These are phyloP conservation scores for Aegilops umbellulata DNA, from an alignment of 176 grass and related monocot species.

Conservation along the genomic window DNA sequence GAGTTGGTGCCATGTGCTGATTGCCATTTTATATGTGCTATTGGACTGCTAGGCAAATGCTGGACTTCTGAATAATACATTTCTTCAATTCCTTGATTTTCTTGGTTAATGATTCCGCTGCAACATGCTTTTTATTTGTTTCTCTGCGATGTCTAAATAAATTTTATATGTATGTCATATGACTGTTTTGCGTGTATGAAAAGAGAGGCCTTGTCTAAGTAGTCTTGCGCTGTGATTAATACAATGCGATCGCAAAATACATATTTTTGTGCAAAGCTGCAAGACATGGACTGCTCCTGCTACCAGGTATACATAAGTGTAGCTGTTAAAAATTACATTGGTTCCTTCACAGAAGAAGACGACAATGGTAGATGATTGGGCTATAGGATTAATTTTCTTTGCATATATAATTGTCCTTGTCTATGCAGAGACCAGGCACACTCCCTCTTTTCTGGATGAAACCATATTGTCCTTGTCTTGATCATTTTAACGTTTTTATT, in stretches of 20 bases:
- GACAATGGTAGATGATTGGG: not conserved
- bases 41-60: not conserved
- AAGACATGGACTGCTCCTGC: not conserved
- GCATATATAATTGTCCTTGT: not conserved
- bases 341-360: not conserved
- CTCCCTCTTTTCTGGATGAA: not conserved
- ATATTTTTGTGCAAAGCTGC: not conserved
- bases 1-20: constrained; percentile 21
- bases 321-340: not conserved
- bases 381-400: not conserved
- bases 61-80: not conserved
- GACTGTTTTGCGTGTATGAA: not conserved
- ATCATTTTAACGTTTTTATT: not conserved
- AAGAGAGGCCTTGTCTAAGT: too few relatives aligned
- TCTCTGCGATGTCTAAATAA: not conserved
- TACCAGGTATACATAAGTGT: not conserved
- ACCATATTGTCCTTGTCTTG: not conserved
- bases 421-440: not conserved
- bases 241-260: not conserved
- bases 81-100: not conserved
- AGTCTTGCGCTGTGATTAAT: not conserved
- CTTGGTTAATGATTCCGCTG: not conserved
- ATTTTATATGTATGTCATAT: not conserved
- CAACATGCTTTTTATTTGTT: not conserved
- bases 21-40: not conserved